Conservation (phyloP, 129 eudicot genomes). For the Helianthus annuus region HanXRQr2.0-SUNRISE NC_035441.2:176203703-176204202, state of each 20-base stretch:
- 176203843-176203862: conserved; percentile 90
- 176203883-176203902: conserved; percentile 63
- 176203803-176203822: conserved; percentile 80
- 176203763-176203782: conserved; percentile 94
- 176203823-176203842: conserved; percentile 90
- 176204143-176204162: conserved; percentile 42
- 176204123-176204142: conserved; percentile 74
- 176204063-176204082: conserved; percentile 52
- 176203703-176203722: conserved; percentile 84
- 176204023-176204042: conserved; percentile 83
- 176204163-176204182: neutral
- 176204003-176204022: conserved; percentile 81
- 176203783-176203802: conserved; percentile 96
- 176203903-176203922: neutral
- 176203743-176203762: conserved; percentile 98
- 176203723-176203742: conserved; percentile 90
- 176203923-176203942: neutral
- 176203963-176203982: conserved; percentile 53
- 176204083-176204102: conserved; percentile 54
- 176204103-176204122: conserved; percentile 58
- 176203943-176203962: neutral
- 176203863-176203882: conserved; percentile 93
- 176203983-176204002: conserved; percentile 81
- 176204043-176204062: conserved; percentile 66
- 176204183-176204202: neutral